These are phyloP conservation scores for Tetramitus jugosus DNA, from an alignment of 208 protist species.

Conservation along the genomic window DNA sequence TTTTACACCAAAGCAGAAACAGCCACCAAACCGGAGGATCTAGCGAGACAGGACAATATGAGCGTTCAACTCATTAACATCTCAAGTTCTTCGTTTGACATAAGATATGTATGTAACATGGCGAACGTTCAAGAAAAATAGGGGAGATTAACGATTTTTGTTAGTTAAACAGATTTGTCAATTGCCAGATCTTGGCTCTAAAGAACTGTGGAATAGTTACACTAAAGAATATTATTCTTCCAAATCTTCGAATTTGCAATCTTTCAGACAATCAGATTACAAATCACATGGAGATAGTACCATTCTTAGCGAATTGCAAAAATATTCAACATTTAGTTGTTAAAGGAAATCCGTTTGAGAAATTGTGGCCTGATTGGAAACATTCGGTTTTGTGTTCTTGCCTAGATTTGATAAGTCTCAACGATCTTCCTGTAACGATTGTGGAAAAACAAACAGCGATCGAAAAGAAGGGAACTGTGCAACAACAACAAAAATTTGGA, in stretches of 20 bases:
- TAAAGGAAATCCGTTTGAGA: not conserved
- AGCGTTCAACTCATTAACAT: not conserved
- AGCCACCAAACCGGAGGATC: not conserved
- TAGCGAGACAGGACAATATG: not conserved
- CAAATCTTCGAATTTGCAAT: not conserved
- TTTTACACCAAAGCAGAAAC: not conserved
- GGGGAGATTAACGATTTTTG: not conserved
- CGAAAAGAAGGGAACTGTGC: not conserved
- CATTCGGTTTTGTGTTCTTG: not conserved
- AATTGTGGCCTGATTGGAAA: not conserved
- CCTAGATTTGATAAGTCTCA: not conserved
- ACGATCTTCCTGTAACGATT: not conserved
- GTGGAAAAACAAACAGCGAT: not conserved
- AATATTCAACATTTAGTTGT: not conserved
- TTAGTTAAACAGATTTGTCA: not conserved
- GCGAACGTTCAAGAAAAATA: not conserved
- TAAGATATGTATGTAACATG: no score
- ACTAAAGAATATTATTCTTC: not conserved
- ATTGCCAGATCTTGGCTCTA: not conserved
- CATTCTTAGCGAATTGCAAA: not conserved
- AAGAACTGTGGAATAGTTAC: not conserved
- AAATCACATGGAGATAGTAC: not conserved
- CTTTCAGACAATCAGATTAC: not conserved
- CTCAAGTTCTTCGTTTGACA: no score
- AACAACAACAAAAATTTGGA: not conserved